Evolutionary conservation across 2,329 filamentous ascomycete genomes (phyloP), one percentile per base, ranked within the genome.

Genomic region (Colletotrichum karsti): DNA sequence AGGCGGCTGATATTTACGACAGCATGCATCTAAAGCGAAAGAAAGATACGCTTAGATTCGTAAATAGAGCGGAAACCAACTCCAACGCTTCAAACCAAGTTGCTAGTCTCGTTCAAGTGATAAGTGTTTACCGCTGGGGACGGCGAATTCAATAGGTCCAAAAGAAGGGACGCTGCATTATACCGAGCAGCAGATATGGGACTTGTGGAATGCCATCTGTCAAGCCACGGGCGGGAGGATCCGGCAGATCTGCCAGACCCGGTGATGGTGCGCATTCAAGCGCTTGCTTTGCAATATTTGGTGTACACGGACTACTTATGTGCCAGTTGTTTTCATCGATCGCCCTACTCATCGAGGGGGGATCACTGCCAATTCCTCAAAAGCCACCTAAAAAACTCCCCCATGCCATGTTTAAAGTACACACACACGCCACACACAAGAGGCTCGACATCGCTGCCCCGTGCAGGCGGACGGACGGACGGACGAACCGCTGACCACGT

Each of bases 401-500:
- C 20, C n/a, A 35, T 59, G 46, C 60, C 65, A 65, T 65, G 60
- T 68, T n/a, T 51, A 55, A 53, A 68, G 42, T 48, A 68, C 60
- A 65, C 24, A 39, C 33, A 20, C 39, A 35, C 22, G 59, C n/a
- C 53, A 46, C 24, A 46, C 24, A 44, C 39, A 39, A 50, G 30
- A 26, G 30, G 24, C 10, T 22, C 46, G 35, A 35, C 15, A n/a
- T 26, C 41, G 42, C 7, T 9, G 8, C 18, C 7, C 57, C 44
- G 44, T 51, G 44, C 44, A 50, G 33, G 20, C 42, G 20, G 22
- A 41, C 18, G 33, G 30, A 59, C 56, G 41, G 12, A 50, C 22
- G 13, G 15, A n/a, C n/a, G n/a, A n/a, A n/a, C n/a, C 24, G 8
- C 18, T 22, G 10, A 35, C 10, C 33, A n/a, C 53, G 37, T 28